Percentiles rank a stretch among this genome's conserved stretches.
These are phyloP conservation scores for Curvularia verruculosa DNA, from an alignment of 2,329 filamentous ascomycete genomes.

Conservation along the genomic window DNA sequence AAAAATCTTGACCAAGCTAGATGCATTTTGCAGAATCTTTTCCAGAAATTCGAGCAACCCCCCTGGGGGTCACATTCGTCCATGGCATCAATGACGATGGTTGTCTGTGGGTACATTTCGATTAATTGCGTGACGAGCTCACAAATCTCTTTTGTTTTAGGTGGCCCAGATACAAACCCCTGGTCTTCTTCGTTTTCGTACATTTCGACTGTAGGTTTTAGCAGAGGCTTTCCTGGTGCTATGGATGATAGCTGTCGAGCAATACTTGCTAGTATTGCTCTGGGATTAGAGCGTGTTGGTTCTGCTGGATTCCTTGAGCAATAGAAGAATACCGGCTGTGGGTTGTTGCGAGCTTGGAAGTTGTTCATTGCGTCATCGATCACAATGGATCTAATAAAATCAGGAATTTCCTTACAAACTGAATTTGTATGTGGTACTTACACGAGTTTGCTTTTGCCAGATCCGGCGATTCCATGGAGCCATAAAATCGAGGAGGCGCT, in stretches of 20 bases:
- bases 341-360: conserved; percentile 15
- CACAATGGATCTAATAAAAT: conserved; percentile 20
- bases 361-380: conserved; percentile 18
- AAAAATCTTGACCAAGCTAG: conserved; percentile 43
- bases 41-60: conserved; percentile 34
- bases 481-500: conserved; percentile 44
- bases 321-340: conserved; percentile 28
- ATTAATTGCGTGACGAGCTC: conserved; percentile 19
- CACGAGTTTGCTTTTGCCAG: conserved; percentile 44
- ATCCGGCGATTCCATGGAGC: conserved; percentile 45
- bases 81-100: conserved; percentile 46
- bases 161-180: not conserved
- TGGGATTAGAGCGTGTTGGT: conserved; percentile 19
- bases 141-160: not conserved
- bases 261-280: conserved; percentile 26
- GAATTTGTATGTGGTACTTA: conserved; percentile 24
- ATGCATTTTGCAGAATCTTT: conserved; percentile 30
- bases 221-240: not conserved
- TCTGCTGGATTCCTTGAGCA: conserved; percentile 27
- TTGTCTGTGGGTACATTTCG: conserved; percentile 24
- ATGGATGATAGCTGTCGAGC: not conserved
- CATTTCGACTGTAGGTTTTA: not conserved
- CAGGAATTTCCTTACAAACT: not conserved
- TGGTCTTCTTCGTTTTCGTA: not conserved
- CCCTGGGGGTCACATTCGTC: conserved; percentile 41